Percentiles rank a stretch among this genome's conserved stretches.
phyloP scores from a whole-genome alignment of 225 moss, liverwort and hornwort species.

The Antitrichia curtipendula region DNA sequence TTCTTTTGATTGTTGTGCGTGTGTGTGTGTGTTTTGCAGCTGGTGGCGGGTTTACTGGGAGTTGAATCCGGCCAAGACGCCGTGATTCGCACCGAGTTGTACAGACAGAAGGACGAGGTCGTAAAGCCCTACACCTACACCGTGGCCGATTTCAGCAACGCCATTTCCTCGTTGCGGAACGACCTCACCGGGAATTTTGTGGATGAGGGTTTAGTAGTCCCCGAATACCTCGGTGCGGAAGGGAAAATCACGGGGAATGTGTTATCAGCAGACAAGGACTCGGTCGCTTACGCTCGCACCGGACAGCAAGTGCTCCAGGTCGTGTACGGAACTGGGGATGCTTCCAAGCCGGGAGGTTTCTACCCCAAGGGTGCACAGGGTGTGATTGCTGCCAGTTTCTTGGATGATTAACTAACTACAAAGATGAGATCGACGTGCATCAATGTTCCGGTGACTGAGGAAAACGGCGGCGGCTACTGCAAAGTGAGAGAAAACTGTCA shows the following conservation, averaged over 20 bases:
- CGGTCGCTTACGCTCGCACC: slow-evolving; percentile 29
- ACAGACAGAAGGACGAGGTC: slow-evolving; percentile 9
- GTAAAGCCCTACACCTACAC: slow-evolving; percentile 51
- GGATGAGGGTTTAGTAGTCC: slow-evolving; percentile 61
- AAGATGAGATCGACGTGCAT: too few relatives aligned
- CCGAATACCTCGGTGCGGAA: slow-evolving; percentile 18
- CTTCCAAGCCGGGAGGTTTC: slow-evolving; percentile 47
- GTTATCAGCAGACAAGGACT: slow-evolving; percentile 25
- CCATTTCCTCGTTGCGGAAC: slow-evolving; percentile 27
- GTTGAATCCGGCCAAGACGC: slow-evolving; percentile 77
- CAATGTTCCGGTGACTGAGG: background rate
- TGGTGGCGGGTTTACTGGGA: slow-evolving; percentile 37
- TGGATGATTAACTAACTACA: background rate
- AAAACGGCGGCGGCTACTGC: background rate
- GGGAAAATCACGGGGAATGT: slow-evolving; percentile 18
- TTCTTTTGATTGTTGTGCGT: too few relatives aligned
- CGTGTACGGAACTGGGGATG: slow-evolving; percentile 38
- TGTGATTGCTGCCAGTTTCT: background rate
- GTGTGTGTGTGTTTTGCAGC: background rate
- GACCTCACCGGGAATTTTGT: slow-evolving; percentile 10
- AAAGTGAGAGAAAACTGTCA: background rate
- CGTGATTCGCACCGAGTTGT: slow-evolving; percentile 44
- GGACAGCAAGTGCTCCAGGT: slow-evolving; percentile 34
- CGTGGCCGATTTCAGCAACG: slow-evolving; percentile 31
- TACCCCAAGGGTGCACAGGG: slow-evolving; percentile 61